These are phyloP conservation scores for Pythium insidiosum DNA, from an alignment of 352 stramenopile genomes.

Conservation along the genomic window DNA sequence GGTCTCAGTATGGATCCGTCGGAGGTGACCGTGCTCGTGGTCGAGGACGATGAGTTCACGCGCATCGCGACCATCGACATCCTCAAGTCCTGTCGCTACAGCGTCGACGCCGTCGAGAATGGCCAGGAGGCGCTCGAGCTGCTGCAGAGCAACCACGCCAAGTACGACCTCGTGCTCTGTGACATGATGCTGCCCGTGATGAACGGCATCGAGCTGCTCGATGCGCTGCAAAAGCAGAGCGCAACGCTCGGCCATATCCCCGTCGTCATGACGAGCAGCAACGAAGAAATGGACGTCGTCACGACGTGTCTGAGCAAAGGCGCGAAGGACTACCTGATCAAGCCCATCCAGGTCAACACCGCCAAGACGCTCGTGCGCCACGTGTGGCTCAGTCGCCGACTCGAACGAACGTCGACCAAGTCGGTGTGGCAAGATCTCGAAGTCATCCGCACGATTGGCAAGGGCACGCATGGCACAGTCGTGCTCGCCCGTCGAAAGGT, in stretches of 20 bases:
- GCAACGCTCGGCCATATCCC: slow-evolving; percentile 69
- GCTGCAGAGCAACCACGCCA: slow-evolving; percentile 57
- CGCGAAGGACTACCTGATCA: slow-evolving; percentile 88
- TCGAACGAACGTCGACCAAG: slow-evolving; percentile 54
- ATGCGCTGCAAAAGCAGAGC: slow-evolving; percentile 70
- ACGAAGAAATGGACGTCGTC: slow-evolving; percentile 88
- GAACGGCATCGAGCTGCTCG: slow-evolving; percentile 83
- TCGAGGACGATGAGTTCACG: slow-evolving; percentile 88
- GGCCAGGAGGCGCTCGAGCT: slow-evolving; percentile 66
- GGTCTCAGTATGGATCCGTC: slow-evolving; percentile 59
- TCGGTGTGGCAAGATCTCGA: slow-evolving; percentile 83
- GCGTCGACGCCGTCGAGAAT: slow-evolving; percentile 80
- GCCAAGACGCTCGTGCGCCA: slow-evolving; percentile 86
- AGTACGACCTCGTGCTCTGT: slow-evolving; percentile 85
- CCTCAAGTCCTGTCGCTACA: slow-evolving; percentile 81
- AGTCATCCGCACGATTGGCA: slow-evolving; percentile 81
- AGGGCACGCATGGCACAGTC: slow-evolving; percentile 80
- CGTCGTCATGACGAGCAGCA: slow-evolving; percentile 87
- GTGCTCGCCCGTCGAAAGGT: slow-evolving; percentile 68
- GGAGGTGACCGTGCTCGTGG: slow-evolving; percentile 84
- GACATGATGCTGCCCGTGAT: slow-evolving; percentile 88
- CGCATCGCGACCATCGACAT: slow-evolving; percentile 86
- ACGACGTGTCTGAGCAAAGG: slow-evolving; percentile 84
- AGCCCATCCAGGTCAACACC: slow-evolving; percentile 86
- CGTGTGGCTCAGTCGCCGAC: slow-evolving; percentile 73